A percentile compares a stretch with the other conserved stretches of the same genome.
These are phyloP conservation scores for Xylariales sp. DNA, from an alignment of 2,329 filamentous ascomycete species.

Conservation along the genomic window DNA sequence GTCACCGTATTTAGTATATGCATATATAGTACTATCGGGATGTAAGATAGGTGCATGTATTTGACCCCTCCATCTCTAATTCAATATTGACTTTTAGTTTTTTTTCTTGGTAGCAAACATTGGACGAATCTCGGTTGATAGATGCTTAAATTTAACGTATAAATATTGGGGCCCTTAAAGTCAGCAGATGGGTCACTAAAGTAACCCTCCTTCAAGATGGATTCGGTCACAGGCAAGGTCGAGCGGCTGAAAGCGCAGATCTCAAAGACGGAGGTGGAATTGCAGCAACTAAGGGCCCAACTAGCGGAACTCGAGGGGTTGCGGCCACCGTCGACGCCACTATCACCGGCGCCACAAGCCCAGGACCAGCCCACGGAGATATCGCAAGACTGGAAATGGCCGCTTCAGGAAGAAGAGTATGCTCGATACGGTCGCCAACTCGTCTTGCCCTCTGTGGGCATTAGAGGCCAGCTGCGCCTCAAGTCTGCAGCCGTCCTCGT, in stretches of 20 bases:
- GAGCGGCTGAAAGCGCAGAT: conserved; percentile 62
- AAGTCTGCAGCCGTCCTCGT: conserved; percentile 79
- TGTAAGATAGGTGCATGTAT: too few relatives aligned
- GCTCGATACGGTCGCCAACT: conserved; percentile 90
- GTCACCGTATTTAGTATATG: too few relatives aligned
- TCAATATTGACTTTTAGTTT: too few relatives aligned
- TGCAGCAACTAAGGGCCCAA: conserved; percentile 58
- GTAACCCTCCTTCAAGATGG: conserved; percentile 47
- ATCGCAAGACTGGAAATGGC: conserved; percentile 67
- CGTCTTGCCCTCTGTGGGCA: conserved; percentile 84
- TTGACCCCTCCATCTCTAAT: too few relatives aligned
- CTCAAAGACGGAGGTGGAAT: conserved; percentile 58
- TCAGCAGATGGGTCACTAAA: too few relatives aligned
- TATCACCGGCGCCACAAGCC: conserved; percentile 10
- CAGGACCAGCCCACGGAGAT: neutral
- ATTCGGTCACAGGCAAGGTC: conserved; percentile 40
- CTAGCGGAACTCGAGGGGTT: conserved; percentile 56
- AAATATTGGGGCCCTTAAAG: too few relatives aligned
- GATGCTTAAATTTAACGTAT: too few relatives aligned
- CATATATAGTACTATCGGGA: too few relatives aligned
- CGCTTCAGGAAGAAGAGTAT: conserved; percentile 79
- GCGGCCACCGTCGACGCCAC: conserved; percentile 27
- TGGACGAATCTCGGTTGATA: too few relatives aligned
- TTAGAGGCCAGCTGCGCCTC: conserved; percentile 81
- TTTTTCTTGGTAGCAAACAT: too few relatives aligned